A percentile compares a stretch with the other conserved stretches of the same genome.
Conservation (phyloP, 805 yeast species). For the Millerozyma miso region DNA sequence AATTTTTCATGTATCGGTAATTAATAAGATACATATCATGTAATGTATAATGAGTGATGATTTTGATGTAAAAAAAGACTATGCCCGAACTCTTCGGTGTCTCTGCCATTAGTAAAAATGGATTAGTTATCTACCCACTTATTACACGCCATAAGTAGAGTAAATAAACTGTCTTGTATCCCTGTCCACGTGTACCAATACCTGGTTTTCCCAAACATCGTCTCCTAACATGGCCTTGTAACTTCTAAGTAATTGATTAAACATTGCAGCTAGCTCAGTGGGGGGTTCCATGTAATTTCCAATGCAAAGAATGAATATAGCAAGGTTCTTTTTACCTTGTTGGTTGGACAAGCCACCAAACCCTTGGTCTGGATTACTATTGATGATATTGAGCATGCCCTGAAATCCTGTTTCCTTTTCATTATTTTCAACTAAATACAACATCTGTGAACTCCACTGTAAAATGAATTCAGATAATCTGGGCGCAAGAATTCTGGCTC, state of each 20-base stretch:
- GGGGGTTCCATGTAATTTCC: slow-evolving; percentile 52
- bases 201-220: slow-evolving; percentile 27
- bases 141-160: slow-evolving; percentile 16
- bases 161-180: slow-evolving; percentile 22
- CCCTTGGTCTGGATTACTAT: slow-evolving; percentile 58
- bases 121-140: background rate
- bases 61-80: too few relatives aligned
- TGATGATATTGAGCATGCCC: slow-evolving; percentile 74
- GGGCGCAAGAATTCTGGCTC: slow-evolving; percentile 48
- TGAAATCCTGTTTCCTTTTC: slow-evolving; percentile 85
- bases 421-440: slow-evolving; percentile 67
- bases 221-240: slow-evolving; percentile 47
- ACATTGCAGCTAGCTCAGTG: slow-evolving; percentile 38
- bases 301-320: slow-evolving; percentile 55
- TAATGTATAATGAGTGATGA: too few relatives aligned
- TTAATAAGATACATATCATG: background rate
- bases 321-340: slow-evolving; percentile 44
- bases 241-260: slow-evolving; percentile 42
- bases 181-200: slow-evolving; percentile 27
- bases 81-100: background rate
- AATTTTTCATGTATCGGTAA: background rate
- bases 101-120: too few relatives aligned
- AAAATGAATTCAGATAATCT: slow-evolving; percentile 54
- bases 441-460: slow-evolving; percentile 70
- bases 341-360: slow-evolving; percentile 44